Evolutionary conservation across 441 rosid genomes (phyloP).

Genomic region (Bruguiera hainesii): DNA sequence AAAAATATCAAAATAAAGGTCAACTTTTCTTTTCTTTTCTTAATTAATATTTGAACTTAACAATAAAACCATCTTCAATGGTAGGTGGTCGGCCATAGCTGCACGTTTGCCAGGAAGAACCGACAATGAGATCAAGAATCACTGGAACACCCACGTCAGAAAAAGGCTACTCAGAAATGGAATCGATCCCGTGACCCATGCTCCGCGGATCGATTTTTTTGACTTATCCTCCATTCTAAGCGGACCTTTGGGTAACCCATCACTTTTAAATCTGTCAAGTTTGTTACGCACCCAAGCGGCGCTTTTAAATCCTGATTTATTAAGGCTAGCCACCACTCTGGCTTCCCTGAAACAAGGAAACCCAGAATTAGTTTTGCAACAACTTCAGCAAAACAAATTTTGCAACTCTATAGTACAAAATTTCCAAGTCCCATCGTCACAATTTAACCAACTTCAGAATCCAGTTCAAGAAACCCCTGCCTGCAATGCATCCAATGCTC

Average conservation of each 20-base stretch:
- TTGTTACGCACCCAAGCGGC: slow-evolving; percentile 37
- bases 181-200: slow-evolving; percentile 86
- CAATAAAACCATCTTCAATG: slow-evolving; percentile 1
- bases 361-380: slow-evolving; percentile 35
- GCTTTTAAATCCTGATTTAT: slow-evolving; percentile 42
- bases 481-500: slow-evolving; percentile 24
- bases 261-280: slow-evolving; percentile 40
- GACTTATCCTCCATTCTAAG: slow-evolving; percentile 60
- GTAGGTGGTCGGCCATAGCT: slow-evolving; percentile 96
- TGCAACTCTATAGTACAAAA: slow-evolving; percentile 23
- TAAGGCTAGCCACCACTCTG: slow-evolving; percentile 40
- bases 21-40: no score
- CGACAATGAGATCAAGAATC: slow-evolving; percentile 87
- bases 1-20: no score
- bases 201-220: slow-evolving; percentile 68
- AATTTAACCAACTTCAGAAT: slow-evolving; percentile 26
- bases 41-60: no score
- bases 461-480: slow-evolving; percentile 19
- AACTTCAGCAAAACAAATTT: slow-evolving; percentile 39
- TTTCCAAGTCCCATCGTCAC: slow-evolving; percentile 21
- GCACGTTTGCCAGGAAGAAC: slow-evolving; percentile 91
- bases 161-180: slow-evolving; percentile 76
- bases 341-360: slow-evolving; percentile 48
- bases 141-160: slow-evolving; percentile 88
- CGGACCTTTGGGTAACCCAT: slow-evolving; percentile 37